Conservation (phyloP, 768 basidiomycete species). For the Kwoniella dendrophila region DNA sequence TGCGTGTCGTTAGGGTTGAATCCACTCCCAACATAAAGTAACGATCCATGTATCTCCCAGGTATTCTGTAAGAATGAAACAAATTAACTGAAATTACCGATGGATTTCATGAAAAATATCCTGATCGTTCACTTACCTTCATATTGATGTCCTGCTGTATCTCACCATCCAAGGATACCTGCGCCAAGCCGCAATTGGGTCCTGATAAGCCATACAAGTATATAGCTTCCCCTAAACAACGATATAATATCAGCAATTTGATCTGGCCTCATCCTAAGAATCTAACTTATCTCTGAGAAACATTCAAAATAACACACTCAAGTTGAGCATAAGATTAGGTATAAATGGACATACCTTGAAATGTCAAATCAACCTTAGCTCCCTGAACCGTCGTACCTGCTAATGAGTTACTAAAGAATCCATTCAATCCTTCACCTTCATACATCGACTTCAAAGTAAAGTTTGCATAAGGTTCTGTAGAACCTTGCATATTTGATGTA, state of each 20-base stretch:
- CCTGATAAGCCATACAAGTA: conserved; percentile 29
- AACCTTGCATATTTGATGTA: not conserved
- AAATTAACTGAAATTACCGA: not conserved
- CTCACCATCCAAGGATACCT: conserved; percentile 22
- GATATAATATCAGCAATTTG: not conserved
- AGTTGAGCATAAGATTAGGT: not conserved
- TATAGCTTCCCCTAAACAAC: conserved; percentile 15
- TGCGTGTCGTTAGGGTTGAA: conserved; percentile 17
- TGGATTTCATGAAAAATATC: no score
- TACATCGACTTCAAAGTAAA: conserved; percentile 18
- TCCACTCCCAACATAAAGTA: conserved; percentile 22
- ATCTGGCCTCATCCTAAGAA: not conserved
- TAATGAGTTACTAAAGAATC: conserved; percentile 10
- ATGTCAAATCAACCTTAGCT: conserved; percentile 15
- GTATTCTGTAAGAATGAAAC: conserved; percentile 15
- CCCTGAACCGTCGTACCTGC: conserved; percentile 14
- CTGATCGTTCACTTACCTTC: conserved; percentile 9
- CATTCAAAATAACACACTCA: not conserved
- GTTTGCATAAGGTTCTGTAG: conserved; percentile 2
- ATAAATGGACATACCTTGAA: conserved; percentile 13
- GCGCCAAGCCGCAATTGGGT: conserved; percentile 20
- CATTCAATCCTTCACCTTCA: conserved; percentile 1
- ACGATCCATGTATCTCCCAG: conserved; percentile 23
- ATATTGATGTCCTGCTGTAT: conserved; percentile 20
- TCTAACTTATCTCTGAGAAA: no score